Evolutionary conservation across 768 basidiomycete genomes (phyloP).

Genomic region (Lactarius quietus): DNA sequence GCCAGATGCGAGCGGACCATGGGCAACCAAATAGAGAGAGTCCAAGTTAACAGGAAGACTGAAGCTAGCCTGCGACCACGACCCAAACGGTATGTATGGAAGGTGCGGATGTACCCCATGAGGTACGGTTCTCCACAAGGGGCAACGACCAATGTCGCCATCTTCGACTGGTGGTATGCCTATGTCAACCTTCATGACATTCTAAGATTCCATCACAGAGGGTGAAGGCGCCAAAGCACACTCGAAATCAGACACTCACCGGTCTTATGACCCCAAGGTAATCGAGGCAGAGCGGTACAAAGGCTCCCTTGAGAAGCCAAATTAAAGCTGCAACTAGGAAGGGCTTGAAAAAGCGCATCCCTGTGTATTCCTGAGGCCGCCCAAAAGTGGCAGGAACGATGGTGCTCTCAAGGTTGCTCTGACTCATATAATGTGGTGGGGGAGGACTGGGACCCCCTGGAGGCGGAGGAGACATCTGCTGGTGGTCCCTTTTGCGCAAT

Average conservation of each 20-base stretch:
- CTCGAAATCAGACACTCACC: conserved; percentile 7
- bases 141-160: neutral
- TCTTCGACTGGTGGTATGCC: neutral
- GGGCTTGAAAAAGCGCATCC: conserved; percentile 31
- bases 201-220: neutral
- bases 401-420: conserved; percentile 11
- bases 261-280: neutral
- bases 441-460: neutral
- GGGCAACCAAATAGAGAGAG: conserved; percentile 32
- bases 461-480: neutral
- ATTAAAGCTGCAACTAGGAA: conserved; percentile 31
- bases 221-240: conserved; percentile 25
- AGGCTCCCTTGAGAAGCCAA: conserved; percentile 26
- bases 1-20: conserved; percentile 29
- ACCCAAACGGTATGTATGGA: conserved; percentile 16
- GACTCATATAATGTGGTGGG: conserved; percentile 11
- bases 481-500: neutral
- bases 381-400: neutral
- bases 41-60: conserved; percentile 34
- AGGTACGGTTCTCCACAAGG: neutral
- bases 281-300: conserved; percentile 15
- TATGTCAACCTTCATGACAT: conserved; percentile 1
- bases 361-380: conserved; percentile 8
- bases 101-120: conserved; percentile 28
- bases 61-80: conserved; percentile 30